phyloP scores from a whole-genome alignment of 371 early-diverging fungal species.

The Zancudomyces culisetae region DNA sequence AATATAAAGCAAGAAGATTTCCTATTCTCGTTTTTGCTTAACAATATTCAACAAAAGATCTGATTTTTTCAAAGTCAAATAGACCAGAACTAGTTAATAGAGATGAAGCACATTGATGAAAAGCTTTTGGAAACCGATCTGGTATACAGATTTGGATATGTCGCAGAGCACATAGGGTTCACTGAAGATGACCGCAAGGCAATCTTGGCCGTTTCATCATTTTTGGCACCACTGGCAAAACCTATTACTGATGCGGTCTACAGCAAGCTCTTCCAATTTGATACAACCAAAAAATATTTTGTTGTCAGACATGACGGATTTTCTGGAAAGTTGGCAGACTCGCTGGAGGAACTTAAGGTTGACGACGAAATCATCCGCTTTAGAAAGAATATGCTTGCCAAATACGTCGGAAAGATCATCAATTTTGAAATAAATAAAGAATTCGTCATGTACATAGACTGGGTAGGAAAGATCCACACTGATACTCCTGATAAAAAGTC shows the following conservation, averaged over 20 bases:
- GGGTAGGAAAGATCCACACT: conserved; percentile 49
- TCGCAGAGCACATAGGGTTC: conserved; percentile 46
- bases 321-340: neutral
- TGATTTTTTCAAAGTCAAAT: too few relatives aligned
- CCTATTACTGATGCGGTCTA: conserved; percentile 60
- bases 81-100: neutral
- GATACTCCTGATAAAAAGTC: conserved; percentile 52
- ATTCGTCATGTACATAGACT: conserved; percentile 57
- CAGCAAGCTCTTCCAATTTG: conserved; percentile 34
- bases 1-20: too few relatives aligned
- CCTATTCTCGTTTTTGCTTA: too few relatives aligned
- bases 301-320: conserved; percentile 33
- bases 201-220: conserved; percentile 39
- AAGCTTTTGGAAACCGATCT: conserved; percentile 29
- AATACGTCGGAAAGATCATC: conserved; percentile 51
- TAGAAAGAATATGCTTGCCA: conserved; percentile 53
- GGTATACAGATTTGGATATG: conserved; percentile 50
- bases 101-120: neutral
- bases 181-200: conserved; percentile 34
- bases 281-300: conserved; percentile 42
- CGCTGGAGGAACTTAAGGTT: conserved; percentile 30
- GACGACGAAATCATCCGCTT: conserved; percentile 57
- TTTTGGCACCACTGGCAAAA: conserved; percentile 48
- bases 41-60: too few relatives aligned
- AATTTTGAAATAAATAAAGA: conserved; percentile 49